Evolutionary conservation across 2,329 filamentous ascomycete genomes (phyloP).

Genomic region (Aureobasidium zeae): DNA sequence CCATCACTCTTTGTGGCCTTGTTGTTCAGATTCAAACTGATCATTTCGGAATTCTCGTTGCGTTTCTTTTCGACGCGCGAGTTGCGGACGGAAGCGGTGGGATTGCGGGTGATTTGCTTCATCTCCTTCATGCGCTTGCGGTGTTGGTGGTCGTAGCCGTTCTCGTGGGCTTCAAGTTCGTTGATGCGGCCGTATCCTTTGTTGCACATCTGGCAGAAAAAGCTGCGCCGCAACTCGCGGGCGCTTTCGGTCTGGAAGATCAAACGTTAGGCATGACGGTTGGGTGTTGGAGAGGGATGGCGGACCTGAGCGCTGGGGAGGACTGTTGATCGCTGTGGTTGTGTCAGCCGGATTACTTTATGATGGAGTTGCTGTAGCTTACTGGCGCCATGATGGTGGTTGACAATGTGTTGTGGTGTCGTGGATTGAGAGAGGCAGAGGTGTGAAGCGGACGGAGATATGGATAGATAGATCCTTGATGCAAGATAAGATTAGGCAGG

Average conservation of each 20-base stretch:
- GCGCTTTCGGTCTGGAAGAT: conserved; percentile 4
- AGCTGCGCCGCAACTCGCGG: conserved; percentile 13
- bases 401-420: neutral
- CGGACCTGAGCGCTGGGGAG: conserved; percentile 14
- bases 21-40: conserved; percentile 15
- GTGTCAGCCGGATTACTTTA: neutral
- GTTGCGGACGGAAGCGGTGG: conserved; percentile 54
- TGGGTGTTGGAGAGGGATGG: neutral
- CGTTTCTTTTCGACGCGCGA: conserved; percentile 49
- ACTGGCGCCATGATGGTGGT: conserved; percentile 15
- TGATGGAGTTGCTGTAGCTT: neutral
- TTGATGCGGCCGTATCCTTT: conserved; percentile 95
- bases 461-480: too few species aligned
- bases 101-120: conserved; percentile 71
- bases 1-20: neutral
- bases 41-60: conserved; percentile 17
- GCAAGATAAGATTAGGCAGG: neutral
- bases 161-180: conserved; percentile 90
- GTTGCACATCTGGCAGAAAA: conserved; percentile 60
- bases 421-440: neutral
- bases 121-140: conserved; percentile 82
- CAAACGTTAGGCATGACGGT: neutral
- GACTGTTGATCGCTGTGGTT: conserved; percentile 4
- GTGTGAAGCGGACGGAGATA: neutral
- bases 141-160: conserved; percentile 91